Conservation (phyloP, 139 green algal species). For the Coccomyxa sp. region DNA sequence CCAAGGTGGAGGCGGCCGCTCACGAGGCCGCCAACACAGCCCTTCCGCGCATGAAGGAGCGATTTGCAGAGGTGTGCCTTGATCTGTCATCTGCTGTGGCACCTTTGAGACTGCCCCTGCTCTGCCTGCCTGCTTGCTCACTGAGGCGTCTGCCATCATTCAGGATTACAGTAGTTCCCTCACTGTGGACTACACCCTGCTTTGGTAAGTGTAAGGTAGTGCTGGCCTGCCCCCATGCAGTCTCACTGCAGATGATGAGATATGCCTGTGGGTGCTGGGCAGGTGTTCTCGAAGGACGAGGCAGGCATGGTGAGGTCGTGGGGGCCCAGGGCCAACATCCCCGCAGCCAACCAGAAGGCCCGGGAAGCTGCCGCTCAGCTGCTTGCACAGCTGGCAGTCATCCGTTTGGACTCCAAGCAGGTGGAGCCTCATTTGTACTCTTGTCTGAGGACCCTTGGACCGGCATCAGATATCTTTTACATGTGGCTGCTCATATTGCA, state of each 20-base stretch:
- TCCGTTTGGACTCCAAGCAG: constrained; percentile 6
- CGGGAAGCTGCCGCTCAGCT: constrained; percentile 57
- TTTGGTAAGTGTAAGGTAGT: too few species aligned
- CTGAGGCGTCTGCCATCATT: too few species aligned
- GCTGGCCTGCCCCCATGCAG: too few species aligned
- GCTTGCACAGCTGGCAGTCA: constrained; percentile 61
- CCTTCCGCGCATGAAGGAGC: constrained; percentile 69
- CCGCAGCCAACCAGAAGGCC: constrained; percentile 44
- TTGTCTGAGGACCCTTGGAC: neutral
- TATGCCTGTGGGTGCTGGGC: too few species aligned
- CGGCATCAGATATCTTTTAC: too few species aligned
- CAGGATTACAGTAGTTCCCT: too few species aligned
- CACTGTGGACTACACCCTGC: too few species aligned
- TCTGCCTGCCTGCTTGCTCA: too few species aligned
- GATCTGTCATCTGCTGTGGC: neutral
- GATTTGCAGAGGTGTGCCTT: neutral
- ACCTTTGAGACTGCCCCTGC: too few species aligned
- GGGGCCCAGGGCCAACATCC: constrained; percentile 67
- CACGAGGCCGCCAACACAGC: constrained; percentile 73
- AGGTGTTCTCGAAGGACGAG: constrained; percentile 71
- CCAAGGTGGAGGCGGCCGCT: constrained; percentile 37
- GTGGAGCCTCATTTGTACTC: neutral
- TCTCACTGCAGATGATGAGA: too few species aligned
- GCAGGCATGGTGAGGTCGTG: constrained; percentile 68
- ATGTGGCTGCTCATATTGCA: too few species aligned